Conservation (phyloP, 805 yeast genomes). For the Kazachstania kunashirensis region DNA sequence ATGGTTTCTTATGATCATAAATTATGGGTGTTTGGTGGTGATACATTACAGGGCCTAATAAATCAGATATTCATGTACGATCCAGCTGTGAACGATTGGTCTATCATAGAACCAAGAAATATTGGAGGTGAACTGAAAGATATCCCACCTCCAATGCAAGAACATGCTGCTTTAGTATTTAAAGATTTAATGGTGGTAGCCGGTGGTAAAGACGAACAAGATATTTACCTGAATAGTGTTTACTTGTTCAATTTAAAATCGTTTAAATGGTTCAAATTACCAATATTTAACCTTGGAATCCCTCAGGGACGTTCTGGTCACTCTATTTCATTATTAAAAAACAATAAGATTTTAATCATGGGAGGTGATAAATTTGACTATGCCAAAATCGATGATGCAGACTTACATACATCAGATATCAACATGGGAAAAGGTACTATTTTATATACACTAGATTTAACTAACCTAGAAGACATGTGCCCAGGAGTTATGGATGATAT, state of each 20-base stretch:
- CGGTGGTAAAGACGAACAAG: slow-evolving; percentile 80
- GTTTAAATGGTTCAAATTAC: slow-evolving; percentile 63
- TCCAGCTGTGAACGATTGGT: slow-evolving; percentile 60
- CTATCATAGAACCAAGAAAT: slow-evolving; percentile 48
- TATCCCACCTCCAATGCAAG: slow-evolving; percentile 76
- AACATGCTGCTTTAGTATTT: slow-evolving; percentile 77
- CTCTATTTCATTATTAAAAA: slow-evolving; percentile 60
- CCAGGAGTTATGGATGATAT: slow-evolving; percentile 26
- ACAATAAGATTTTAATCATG: slow-evolving; percentile 67
- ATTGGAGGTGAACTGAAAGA: slow-evolving; percentile 11
- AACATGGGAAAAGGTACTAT: slow-evolving; percentile 50
- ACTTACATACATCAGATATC: slow-evolving; percentile 43
- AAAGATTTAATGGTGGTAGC: slow-evolving; percentile 71
- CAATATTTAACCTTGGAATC: slow-evolving; percentile 30
- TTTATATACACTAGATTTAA: slow-evolving; percentile 54
- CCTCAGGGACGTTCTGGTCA: slow-evolving; percentile 92
- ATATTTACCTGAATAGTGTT: slow-evolving; percentile 55
- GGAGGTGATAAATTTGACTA: slow-evolving; percentile 84
- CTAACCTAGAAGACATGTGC: slow-evolving; percentile 28
- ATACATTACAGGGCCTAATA: slow-evolving; percentile 58
- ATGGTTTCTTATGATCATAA: slow-evolving; percentile 73
- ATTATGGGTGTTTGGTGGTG: slow-evolving; percentile 88
- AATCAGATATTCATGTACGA: slow-evolving; percentile 78
- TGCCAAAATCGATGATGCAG: slow-evolving; percentile 38
- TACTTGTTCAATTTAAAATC: slow-evolving; percentile 69